Evolutionary conservation across 2,329 filamentous ascomycete genomes (phyloP), one percentile per base, ranked within the genome.

Genomic region (Dactylonectria estremocensis): DNA sequence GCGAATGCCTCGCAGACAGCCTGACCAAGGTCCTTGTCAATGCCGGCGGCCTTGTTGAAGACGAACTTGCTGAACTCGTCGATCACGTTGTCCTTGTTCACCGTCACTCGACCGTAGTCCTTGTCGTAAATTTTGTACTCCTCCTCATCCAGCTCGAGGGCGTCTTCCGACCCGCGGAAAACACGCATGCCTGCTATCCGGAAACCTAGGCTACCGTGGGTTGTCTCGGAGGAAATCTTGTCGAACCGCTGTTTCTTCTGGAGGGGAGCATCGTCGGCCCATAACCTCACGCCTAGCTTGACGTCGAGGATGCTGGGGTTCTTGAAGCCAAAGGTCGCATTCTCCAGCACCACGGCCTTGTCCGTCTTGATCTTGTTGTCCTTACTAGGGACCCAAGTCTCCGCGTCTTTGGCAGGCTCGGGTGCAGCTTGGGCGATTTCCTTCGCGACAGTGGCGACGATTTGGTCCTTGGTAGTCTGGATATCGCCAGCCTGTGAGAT

Each of bases 271-370:
- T 91, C 85, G 67, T 97, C 93, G 14, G 93, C 95, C 92, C 95
- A 98, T 6, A 99, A 83, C 35, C 93, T 89, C 56, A 91, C 88
- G 49, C 96, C 96, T 20, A 99, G 89, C 83, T 99, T 99, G 71
- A 97, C 89, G 78, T 99, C 96, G 65, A 99, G 85, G 8, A 99
- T 94, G 74, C 97, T 98, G 7, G 96, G 94, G 66, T 89, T 88
- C 75, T 88, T 89, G 84, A 95, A 98, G 1, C 94, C 94, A 71
- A 89, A 88, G 0, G 94, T 91, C 7, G 93, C 89, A 78, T 98
- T 98, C 77, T 95, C 92, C 31, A 98, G 85, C 13, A 97, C 95
- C 18, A 98, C 91, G 2, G 93, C 93, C 61, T 90, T 86, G 62
- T 95, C 91, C 0, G 95, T 97, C 24, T 89, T 86, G 67, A 98